Evolutionary conservation across 1,139 yeast species (phyloP).

Genomic region (Meyerozyma guilliermondii): DNA sequence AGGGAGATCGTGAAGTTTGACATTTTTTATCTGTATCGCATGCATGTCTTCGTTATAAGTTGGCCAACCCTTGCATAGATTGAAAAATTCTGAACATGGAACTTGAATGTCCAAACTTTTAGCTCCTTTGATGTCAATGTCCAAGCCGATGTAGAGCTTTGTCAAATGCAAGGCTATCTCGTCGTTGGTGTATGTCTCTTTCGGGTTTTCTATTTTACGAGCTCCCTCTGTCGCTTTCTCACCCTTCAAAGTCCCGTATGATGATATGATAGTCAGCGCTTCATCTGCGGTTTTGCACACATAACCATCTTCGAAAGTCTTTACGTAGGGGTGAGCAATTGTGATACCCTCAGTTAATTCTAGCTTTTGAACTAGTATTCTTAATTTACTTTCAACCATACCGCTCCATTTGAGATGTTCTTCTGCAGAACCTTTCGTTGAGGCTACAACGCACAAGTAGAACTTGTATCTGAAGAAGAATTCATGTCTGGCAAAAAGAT

Average conservation of each 20-base stretch:
- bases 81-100: slow-evolving; percentile 87
- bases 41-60: slow-evolving; percentile 58
- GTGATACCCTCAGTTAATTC: slow-evolving; percentile 72
- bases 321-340: slow-evolving; percentile 86
- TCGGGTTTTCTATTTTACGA: no score
- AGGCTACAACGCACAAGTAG: slow-evolving; percentile 77
- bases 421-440: slow-evolving; percentile 66
- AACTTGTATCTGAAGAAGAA: slow-evolving; percentile 82
- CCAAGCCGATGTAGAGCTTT: slow-evolving; percentile 76
- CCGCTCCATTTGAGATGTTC: slow-evolving; percentile 91
- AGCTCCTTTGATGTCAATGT: slow-evolving; percentile 46
- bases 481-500: slow-evolving; percentile 69
- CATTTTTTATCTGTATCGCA: slow-evolving; percentile 66
- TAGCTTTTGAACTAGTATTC: slow-evolving; percentile 75
- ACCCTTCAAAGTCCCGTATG: slow-evolving; percentile 46
- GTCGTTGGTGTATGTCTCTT: no score
- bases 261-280: slow-evolving; percentile 36
- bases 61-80: slow-evolving; percentile 69
- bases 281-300: slow-evolving; percentile 9
- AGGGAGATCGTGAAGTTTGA: slow-evolving; percentile 77
- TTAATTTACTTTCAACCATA: slow-evolving; percentile 80
- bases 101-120: slow-evolving; percentile 80
- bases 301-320: slow-evolving; percentile 60
- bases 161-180: slow-evolving; percentile 44
- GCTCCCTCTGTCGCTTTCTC: slow-evolving; percentile 21